Evolutionary conservation across 331 rosid species (phyloP).

Genomic region (Ulmus americana): DNA sequence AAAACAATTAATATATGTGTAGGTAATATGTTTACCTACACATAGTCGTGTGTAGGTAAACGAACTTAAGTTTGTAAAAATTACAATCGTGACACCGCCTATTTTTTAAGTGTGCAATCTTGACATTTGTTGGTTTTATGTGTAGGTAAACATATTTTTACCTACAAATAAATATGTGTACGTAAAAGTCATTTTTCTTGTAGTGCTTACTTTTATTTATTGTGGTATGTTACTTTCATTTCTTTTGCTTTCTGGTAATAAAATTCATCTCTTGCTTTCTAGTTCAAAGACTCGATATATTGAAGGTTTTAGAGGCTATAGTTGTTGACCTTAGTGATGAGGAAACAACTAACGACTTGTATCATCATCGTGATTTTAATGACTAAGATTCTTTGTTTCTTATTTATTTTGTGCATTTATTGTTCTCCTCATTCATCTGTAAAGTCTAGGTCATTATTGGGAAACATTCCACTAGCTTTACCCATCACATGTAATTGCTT

Average conservation of each 20-base stretch:
- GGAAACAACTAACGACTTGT: conserved; percentile 38
- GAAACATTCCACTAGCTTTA: neutral
- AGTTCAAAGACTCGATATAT: conserved; percentile 72
- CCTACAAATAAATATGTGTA: no score
- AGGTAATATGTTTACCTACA: no score
- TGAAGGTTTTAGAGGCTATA: conserved; percentile 80
- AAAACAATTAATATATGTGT: no score
- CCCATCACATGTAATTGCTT: neutral
- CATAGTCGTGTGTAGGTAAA: no score
- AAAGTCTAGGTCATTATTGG: neutral
- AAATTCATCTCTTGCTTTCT: conserved; percentile 15
- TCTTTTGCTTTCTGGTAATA: neutral
- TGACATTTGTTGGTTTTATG: no score
- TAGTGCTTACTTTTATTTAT: neutral
- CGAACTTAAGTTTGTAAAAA: no score
- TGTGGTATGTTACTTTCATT: neutral
- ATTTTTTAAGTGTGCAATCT: no score
- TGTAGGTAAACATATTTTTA: no score
- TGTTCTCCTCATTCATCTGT: conserved; percentile 13
- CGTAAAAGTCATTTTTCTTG: no score
- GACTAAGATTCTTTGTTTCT: conserved; percentile 49
- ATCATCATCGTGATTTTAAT: conserved; percentile 61
- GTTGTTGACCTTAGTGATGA: conserved; percentile 49
- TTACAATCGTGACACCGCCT: no score
- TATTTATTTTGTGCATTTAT: conserved; percentile 11